Base-by-base conservation (phyloP, 129 eudicot genomes). In the Artemisia tridentata region DNA sequence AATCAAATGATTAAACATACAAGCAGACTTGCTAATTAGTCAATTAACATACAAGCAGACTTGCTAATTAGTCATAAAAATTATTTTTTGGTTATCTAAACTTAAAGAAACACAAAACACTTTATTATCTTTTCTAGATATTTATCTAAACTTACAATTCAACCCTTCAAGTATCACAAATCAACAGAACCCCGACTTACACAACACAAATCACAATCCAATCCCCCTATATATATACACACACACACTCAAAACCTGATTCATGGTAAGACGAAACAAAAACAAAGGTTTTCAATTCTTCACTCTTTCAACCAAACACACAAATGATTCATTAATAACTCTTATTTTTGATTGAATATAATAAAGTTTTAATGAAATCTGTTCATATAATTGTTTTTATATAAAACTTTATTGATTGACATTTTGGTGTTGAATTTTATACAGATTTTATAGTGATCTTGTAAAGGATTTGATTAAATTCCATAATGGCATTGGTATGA, bases 401-500 rank as follows among this genome's bases (percentile, higher is more conserved):
- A 38, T 19, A 47, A 62, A 43, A 41, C 49, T 23, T 61, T 14
- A 43, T 63, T 58, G 62, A 48, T 60, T 67, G 78, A 58, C 48
- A 64, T 67, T 72, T 57, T 65, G 54, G 18, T 61, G 70, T 14
- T 74, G 63, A 50, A 52, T 66, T 65, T 15, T n/a, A 23, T 69
- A 56, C 84, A 83, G 84, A 72, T 75, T 72, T 68, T 18, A 63
- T 38, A 76, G 73, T 83, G 80, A 68, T 63, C 74, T 72, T 20
- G 59, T 72, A 58, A 72, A 57, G 25, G 73, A 11, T 77, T 71
- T 83, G 47, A 68, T 67, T 78, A 48, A 25, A 75, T 48, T 41
- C 59, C 12, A 17, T 58, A 71, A 83, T 83, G 87, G 80, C 83
- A 82, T 82, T 78, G 86, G 65, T 82, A 63, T 56, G 77, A 66